Conservation (phyloP, 2,329 filamentous ascomycete genomes). For the Cadophora luteo-olivacea region DNA sequence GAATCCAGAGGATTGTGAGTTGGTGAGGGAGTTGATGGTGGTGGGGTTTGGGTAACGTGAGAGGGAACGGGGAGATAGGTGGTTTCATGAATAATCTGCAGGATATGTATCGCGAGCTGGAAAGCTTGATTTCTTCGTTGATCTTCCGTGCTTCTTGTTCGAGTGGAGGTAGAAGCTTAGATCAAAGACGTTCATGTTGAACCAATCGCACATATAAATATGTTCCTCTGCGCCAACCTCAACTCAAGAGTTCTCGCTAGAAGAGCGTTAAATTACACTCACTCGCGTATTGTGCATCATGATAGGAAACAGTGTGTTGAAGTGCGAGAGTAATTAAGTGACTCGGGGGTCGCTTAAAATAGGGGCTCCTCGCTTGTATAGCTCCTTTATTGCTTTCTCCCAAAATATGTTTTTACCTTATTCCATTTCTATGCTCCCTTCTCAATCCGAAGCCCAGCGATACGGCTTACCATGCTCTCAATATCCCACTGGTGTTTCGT, state of each 20-base stretch:
- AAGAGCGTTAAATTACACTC: background rate
- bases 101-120: background rate
- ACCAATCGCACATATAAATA: background rate
- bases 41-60: conserved; percentile 26
- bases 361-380: background rate
- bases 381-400: background rate
- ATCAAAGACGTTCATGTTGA: background rate
- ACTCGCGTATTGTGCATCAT: background rate
- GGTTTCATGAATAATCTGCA: background rate
- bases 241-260: background rate
- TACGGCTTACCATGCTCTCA: background rate
- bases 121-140: background rate
- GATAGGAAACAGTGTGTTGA: background rate
- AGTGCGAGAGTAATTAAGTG: too few relatives aligned
- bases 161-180: background rate
- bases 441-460: too few relatives aligned
- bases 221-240: background rate
- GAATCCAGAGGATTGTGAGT: conserved; percentile 28
- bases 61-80: background rate
- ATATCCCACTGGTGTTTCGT: background rate
- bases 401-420: background rate
- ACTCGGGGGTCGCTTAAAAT: background rate
- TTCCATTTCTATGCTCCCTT: too few relatives aligned
- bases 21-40: conserved; percentile 22
- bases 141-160: background rate